These are phyloP conservation scores for Adansonia gregorii DNA, from an alignment of 441 rosid genomes.

Conservation along the genomic window DNA sequence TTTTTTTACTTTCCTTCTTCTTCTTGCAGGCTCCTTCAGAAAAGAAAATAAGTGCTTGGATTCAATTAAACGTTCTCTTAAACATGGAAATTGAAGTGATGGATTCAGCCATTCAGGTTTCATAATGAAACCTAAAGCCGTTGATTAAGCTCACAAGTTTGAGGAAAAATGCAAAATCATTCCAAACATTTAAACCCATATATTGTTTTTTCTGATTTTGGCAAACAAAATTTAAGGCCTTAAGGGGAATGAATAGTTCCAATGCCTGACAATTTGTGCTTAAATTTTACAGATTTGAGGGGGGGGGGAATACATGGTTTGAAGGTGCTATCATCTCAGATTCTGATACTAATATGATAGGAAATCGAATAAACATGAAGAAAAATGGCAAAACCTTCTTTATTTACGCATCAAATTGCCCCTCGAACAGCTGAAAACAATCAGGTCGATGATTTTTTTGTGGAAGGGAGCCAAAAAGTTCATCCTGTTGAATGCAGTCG, in stretches of 20 bases:
- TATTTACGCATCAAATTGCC: conserved; percentile 10
- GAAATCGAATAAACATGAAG: conserved; percentile 7
- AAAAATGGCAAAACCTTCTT: conserved; percentile 18
- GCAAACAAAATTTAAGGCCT: background rate
- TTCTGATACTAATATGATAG: background rate
- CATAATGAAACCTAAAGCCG: background rate
- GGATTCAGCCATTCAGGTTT: background rate
- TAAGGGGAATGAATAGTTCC: background rate
- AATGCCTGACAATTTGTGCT: background rate
- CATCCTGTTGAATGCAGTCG: conserved; percentile 3
- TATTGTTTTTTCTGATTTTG: background rate
- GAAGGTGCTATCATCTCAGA: background rate
- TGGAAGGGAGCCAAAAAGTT: background rate
- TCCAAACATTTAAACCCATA: background rate
- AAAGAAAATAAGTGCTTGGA: background rate
- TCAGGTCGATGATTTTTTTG: background rate
- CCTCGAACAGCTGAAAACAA: conserved; percentile 14
- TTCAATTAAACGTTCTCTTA: background rate
- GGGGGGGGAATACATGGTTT: background rate
- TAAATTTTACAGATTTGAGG: background rate
- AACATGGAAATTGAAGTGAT: background rate
- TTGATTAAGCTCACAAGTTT: background rate
- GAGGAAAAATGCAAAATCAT: background rate
- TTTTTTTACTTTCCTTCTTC: background rate
- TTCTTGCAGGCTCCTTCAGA: background rate